A percentile compares a stretch with the other conserved stretches of the same genome.
phyloP scores from a whole-genome alignment of 2,329 filamentous ascomycete species.

The Aspergillus amoenus region DNA sequence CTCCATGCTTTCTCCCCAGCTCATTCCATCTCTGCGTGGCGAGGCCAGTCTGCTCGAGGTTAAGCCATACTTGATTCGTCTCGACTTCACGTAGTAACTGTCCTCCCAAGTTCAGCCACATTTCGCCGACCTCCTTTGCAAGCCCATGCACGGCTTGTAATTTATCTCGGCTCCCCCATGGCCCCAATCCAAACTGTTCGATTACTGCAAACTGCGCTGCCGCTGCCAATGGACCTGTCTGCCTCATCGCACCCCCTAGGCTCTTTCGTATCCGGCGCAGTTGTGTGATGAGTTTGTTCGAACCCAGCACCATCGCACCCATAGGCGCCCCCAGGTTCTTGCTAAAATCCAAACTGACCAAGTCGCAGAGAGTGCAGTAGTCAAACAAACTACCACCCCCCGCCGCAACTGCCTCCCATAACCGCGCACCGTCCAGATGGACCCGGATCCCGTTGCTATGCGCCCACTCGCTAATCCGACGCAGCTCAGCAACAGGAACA shows the following conservation, averaged over 20 bases:
- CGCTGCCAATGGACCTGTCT: conserved; percentile 69
- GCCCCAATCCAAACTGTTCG: conserved; percentile 66
- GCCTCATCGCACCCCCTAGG: conserved; percentile 72
- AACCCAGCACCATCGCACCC: conserved; percentile 65
- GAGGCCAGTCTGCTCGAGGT: not conserved
- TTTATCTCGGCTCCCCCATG: conserved; percentile 41
- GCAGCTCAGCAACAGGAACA: conserved; percentile 68
- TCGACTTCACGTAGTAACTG: conserved; percentile 43
- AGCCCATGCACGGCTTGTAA: conserved; percentile 56
- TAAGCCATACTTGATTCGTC: conserved; percentile 1
- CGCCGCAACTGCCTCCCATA: conserved; percentile 73
- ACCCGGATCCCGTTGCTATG: conserved; percentile 52
- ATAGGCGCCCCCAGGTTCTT: conserved; percentile 76
- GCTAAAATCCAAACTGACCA: conserved; percentile 68
- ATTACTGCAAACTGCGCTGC: conserved; percentile 66
- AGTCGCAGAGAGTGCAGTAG: conserved; percentile 66
- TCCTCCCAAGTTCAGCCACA: conserved; percentile 67
- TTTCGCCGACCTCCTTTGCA: conserved; percentile 56
- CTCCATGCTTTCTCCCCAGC: not conserved
- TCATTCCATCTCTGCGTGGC: not conserved
- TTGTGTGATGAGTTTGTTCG: conserved; percentile 54
- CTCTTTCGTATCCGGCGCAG: conserved; percentile 69
- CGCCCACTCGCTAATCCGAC: conserved; percentile 65
- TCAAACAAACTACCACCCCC: conserved; percentile 63
- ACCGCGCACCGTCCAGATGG: conserved; percentile 68